Evolutionary conservation across 257 asterid genomes (phyloP).

Genomic region (Solanum ossicruentum): DNA sequence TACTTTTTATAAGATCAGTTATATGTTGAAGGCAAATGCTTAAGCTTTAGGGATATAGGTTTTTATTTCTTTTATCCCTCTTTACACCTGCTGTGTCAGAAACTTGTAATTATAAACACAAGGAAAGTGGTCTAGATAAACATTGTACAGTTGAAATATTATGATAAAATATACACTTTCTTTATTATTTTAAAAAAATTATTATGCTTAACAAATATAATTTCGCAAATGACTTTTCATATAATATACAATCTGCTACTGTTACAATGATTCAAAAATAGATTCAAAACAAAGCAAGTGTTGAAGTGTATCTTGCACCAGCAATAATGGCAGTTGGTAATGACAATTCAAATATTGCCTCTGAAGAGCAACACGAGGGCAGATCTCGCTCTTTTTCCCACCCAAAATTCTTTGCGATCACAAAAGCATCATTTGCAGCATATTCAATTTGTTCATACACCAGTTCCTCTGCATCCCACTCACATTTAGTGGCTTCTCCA

Average conservation of each 20-base stretch:
- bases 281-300: not conserved
- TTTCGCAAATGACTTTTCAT: not conserved
- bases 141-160: conserved; percentile 47
- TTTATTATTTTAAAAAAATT: too few relatives aligned
- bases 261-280: not conserved
- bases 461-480: conserved; percentile 6
- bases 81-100: not conserved
- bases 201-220: not conserved
- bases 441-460: conserved; percentile 15
- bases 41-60: conserved; percentile 28
- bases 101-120: not conserved
- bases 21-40: conserved; percentile 24
- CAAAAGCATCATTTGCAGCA: conserved; percentile 13
- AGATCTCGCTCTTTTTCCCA: not conserved
- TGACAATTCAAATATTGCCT: not conserved
- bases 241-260: not conserved
- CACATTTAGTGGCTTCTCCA: conserved; percentile 14
- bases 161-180: not conserved
- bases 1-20: conserved; percentile 8
- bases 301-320: not conserved
- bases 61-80: not conserved
- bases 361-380: not conserved
- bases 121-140: conserved; percentile 7
- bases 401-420: not conserved
- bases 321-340: not conserved